A percentile compares a stretch with the other conserved stretches of the same genome.
Evolutionary conservation across 2,329 filamentous ascomycete species (phyloP).

Genomic region (Arthrocladium fulminans): DNA sequence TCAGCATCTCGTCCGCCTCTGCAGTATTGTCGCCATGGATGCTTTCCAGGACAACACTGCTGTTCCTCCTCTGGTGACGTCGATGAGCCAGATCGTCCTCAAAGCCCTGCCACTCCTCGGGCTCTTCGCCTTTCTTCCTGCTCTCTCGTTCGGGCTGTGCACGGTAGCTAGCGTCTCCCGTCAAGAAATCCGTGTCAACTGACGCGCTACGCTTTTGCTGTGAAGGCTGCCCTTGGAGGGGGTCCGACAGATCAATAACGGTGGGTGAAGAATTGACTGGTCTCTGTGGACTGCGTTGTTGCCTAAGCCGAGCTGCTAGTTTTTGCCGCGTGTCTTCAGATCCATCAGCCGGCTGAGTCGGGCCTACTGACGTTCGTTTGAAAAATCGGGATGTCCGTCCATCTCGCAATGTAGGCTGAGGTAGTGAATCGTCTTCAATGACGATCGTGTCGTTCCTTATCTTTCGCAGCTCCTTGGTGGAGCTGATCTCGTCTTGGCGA

Average conservation of each 20-base stretch:
- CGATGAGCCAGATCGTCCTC: neutral
- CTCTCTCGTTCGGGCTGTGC: neutral
- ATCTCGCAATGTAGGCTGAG: neutral
- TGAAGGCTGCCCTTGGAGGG: neutral
- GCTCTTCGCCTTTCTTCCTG: neutral
- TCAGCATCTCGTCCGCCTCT: neutral
- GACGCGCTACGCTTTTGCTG: neutral
- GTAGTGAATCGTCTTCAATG: constrained; percentile 3
- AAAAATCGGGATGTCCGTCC: neutral
- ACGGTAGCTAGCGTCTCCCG: constrained; percentile 10
- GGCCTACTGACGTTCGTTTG: neutral
- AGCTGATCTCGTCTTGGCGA: neutral
- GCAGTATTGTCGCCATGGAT: neutral
- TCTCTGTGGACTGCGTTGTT: neutral
- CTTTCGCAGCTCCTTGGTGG: neutral
- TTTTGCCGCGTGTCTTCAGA: neutral
- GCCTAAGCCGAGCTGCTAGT: neutral
- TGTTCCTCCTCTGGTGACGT: neutral
- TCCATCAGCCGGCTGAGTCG: neutral
- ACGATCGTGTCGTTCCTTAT: neutral
- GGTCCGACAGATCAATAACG: neutral
- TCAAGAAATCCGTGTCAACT: constrained; percentile 13
- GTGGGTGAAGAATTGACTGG: neutral
- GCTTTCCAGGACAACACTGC: constrained; percentile 1
- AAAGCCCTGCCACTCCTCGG: neutral